These are phyloP conservation scores for Talaromyces wortmannii DNA, from an alignment of 495 filamentous ascomycete species.

Conservation along the genomic window DNA sequence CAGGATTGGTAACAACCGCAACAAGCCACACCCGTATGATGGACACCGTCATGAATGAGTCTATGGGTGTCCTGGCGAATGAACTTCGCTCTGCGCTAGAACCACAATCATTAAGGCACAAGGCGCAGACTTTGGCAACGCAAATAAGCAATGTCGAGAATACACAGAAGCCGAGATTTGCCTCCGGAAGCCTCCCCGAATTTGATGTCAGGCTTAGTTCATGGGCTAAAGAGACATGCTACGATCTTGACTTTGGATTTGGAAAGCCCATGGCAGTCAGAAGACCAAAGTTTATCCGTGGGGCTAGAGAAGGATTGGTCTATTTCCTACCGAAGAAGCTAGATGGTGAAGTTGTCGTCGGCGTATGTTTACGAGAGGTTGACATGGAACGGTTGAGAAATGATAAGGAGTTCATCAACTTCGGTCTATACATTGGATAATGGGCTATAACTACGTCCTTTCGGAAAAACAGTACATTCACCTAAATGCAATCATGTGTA, in stretches of 20 bases:
- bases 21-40: constrained; percentile 25
- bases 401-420: constrained; percentile 29
- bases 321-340: constrained; percentile 38
- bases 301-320: constrained; percentile 36
- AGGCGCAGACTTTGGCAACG: constrained; percentile 36
- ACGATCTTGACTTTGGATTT: constrained; percentile 41
- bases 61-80: constrained; percentile 33
- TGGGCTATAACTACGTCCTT: too few species aligned
- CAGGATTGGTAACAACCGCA: constrained; percentile 37
- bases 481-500: too few species aligned
- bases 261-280: constrained; percentile 42
- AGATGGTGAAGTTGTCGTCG: constrained; percentile 32
- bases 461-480: too few species aligned
- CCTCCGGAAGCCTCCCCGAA: constrained; percentile 19
- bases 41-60: constrained; percentile 18
- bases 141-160: constrained; percentile 22
- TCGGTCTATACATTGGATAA: constrained; percentile 26
- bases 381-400: constrained; percentile 29
- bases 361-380: constrained; percentile 37
- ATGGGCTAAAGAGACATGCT: constrained; percentile 41
- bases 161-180: constrained; percentile 19
- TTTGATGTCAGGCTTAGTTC: constrained; percentile 46
- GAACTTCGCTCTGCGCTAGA: constrained; percentile 37
- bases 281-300: constrained; percentile 34
- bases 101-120: constrained; percentile 20